phyloP scores from a whole-genome alignment of 495 filamentous ascomycete genomes.

The Neurospora sp. region DNA sequence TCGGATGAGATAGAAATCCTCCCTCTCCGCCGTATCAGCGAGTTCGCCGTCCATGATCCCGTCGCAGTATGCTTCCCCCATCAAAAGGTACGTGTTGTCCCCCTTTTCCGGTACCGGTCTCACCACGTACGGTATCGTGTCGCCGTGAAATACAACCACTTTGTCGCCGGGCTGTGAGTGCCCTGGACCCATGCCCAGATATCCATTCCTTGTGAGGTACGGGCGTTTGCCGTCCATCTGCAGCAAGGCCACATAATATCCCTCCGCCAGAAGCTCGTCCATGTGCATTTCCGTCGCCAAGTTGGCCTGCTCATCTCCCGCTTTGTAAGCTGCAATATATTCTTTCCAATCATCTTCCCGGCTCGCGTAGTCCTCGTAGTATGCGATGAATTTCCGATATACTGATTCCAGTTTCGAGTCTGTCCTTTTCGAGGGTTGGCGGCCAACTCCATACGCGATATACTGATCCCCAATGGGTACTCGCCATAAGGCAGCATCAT shows the following conservation, averaged over 20 bases:
- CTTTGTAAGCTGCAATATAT: rapidly evolving
- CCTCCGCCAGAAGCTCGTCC: neutral
- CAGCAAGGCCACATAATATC: neutral
- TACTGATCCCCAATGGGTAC: neutral
- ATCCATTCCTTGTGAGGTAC: slow-evolving; percentile 4
- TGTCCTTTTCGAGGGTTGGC: neutral
- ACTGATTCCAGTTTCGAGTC: neutral
- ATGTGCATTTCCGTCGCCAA: neutral
- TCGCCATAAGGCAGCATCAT: neutral
- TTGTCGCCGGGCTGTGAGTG: neutral
- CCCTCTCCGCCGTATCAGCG: neutral
- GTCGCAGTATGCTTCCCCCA: slow-evolving; percentile 11
- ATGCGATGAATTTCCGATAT: neutral
- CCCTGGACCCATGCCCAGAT: slow-evolving; percentile 7
- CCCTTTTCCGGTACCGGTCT: neutral
- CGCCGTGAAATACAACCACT: slow-evolving; percentile 10
- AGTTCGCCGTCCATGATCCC: slow-evolving; percentile 8
- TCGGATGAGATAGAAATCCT: neutral
- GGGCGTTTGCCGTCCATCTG: neutral
- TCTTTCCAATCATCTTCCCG: neutral
- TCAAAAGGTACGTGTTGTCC: neutral
- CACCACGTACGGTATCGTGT: slow-evolving; percentile 5
- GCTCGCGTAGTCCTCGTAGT: neutral
- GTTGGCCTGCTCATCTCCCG: neutral
- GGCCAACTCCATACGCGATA: neutral